Base-by-base conservation (phyloP, 1,139 yeast genomes). In the Saccharomyces hybrid region DNA sequence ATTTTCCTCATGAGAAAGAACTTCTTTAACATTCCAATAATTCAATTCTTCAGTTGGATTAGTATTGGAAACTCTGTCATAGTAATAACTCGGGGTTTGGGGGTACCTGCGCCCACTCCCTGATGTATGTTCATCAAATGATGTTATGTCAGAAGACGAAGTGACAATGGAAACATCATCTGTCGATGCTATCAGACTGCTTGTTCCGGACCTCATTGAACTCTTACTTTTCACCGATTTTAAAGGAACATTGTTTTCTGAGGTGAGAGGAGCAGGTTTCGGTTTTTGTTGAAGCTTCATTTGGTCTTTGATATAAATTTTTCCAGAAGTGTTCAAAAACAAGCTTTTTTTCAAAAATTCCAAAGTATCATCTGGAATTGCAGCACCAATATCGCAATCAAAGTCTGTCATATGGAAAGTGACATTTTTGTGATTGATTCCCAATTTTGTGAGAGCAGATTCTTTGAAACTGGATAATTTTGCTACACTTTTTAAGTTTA, bases 331-430 rank as follows among this genome's bases (percentile, higher is more conserved):
- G 54, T 69, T 69, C 25, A 66, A 62, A 50, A 74, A 75, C 14
- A 73, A 59, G 5, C 73, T 62, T 1, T 65, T 62, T 1, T 74
- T 62, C 1, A 84, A 62, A 2, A 72, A 66, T 34, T 77, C 76
- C 46, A 87, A 75, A 1, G 83, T 74, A 1, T 68, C 66, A 53
- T 80, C 82, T 50, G 76, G 77, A 19, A 90, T 69, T 0, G 83
- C 76, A 3, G 75, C 80, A 5, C 96, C 97, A 48, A 81, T 80
- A 3, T 75, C 75, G 50, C 83, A 77, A 14, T 82, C 81, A 66
- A 84, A 82, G 50, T 89, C 96, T 0, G 96, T 87, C 58, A 89
- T 70, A 62, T 85, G 90, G 49, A 84, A 74, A 0, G 82, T 70
- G 32, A 81, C 70, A 0, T 79, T 80, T 5, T 64, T 69, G 11